These are phyloP conservation scores for bread wheat (Triticum aestivum) DNA, from an alignment of 176 grass and related monocot species.

Conservation along the genomic window DNA sequence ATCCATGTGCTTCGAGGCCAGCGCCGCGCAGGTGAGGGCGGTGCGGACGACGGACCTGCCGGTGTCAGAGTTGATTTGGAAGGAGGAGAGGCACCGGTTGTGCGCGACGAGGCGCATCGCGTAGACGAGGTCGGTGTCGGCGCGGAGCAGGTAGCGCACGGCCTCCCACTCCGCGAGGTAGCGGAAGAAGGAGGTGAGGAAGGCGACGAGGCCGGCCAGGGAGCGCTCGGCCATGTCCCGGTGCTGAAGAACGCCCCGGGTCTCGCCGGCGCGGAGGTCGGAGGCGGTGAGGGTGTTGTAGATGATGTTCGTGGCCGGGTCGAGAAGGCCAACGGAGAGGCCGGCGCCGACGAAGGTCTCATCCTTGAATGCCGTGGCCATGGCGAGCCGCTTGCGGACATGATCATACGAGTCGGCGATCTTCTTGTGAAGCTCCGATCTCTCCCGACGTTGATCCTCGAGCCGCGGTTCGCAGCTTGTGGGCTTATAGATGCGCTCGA, in stretches of 20 bases:
- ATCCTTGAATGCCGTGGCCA: not conserved
- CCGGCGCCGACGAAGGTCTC: not conserved
- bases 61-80: not conserved
- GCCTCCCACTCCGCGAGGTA: not conserved
- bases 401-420: not conserved
- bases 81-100: not conserved
- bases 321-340: not conserved
- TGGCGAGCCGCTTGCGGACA: not conserved
- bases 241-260: not conserved
- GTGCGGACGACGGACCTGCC: no score
- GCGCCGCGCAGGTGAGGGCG: no score
- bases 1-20: no score
- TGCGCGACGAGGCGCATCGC: not conserved
- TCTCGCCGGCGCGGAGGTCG: not conserved
- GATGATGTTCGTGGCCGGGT: not conserved
- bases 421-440: not conserved
- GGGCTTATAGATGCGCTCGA: no score
- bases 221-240: not conserved
- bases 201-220: not conserved
- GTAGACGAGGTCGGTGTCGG: not conserved
- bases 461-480: no score
- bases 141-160: not conserved
- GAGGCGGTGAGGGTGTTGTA: not conserved
- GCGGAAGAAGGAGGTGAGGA: constrained; percentile 11
- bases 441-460: no score